Evolutionary conservation across 306 rosid species (phyloP), one percentile per base, ranked within the genome.

Genomic region (Ormosia semicastrata): DNA sequence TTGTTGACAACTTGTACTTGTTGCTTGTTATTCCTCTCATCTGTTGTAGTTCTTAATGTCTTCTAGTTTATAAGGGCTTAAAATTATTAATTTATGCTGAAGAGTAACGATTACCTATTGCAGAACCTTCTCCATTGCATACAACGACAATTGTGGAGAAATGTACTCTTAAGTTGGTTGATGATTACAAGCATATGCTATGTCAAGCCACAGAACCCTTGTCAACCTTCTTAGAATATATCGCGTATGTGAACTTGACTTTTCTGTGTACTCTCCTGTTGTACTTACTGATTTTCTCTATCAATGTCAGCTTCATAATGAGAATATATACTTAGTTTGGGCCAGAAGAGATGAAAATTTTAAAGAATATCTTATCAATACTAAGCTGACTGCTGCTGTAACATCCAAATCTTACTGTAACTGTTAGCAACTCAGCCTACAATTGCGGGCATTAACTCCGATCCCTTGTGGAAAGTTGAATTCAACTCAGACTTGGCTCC

Each of bases 61-160:
- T 24, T 39, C 50, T 56, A 4, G 6, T 56, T 2, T 36, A n/a
- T 29, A 3, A 5, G 33, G 11, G n/a, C 37, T 56, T 13, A 4
- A 77, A 67, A 52, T 75, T 75, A 13, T 76, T 71, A n/a, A 30
- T 52, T 65, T 47, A 39, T 80, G 79, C 62, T 82, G 73, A 66
- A 1, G 24, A 24, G 24, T 24, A 1, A 24, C 43, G 73, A 66
- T 83, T 86, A 56, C 76, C 63, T 86, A 63, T 85, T 91, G 90
- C 94, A 95, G 99, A 95, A 60, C 98, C 99, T 76, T 95, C 99
- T 47, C 99, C 99, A 0, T 89, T 95, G 91, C 96, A 95, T 86
- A 90, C 98, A 30, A 95, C 99, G 52, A 93, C 98, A 10, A 90
- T 92, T 77, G 99, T 95, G 85, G 98, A 95, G 86, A 95, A 95